Base-by-base conservation (phyloP, 2,329 filamentous ascomycete genomes). In the Tolypocladium cylindrosporum region DNA sequence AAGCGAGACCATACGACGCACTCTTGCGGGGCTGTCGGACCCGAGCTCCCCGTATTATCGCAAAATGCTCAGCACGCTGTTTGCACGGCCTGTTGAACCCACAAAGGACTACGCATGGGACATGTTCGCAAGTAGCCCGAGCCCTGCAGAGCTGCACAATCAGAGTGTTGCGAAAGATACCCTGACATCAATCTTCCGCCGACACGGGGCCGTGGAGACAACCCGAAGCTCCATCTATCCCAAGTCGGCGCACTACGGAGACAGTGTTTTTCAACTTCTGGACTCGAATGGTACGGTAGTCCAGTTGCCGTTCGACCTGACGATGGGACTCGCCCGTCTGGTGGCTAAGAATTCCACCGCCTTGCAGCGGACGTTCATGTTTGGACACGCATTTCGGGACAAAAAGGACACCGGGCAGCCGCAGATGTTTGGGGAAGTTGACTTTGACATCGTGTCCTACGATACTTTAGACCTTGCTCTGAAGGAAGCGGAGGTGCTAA, bases 241-340 rank as follows among this genome's bases (percentile, higher is more conserved):
- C 1, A 83, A 88, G 51, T 96, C 92, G 1, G 79, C 83, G 11
- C 86, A 93, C 67, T 97, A 97, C 67, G 67, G 78, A 52, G 68
- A 81, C 55, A 89, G 89, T 64, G 87, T 88, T 16, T 89, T 95
- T 19, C 87, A 90, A 60, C 74, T 97, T 16, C 77, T 99, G 34
- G 91, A 96, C 69, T 79, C 85, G 1, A 89, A 87, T 61, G 94
- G 93, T 2, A 93, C 88, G n/a, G 79, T 97, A 1, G 78, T 97
- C 9, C 94, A 99, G 69, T 75, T 99, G n/a, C 94, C 94, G 0
- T 97, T 90, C 66, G 94, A 99, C 70, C 77, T 97, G 27, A 96
- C 91, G 2, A 79, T 97, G 62, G 91, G 93, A 1, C 87, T 96
- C 69, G 94, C 94, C 31, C 84, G 93, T 57, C 85, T 87, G 58